A percentile compares a stretch with the other conserved stretches of the same genome.
Evolutionary conservation across 2,329 filamentous ascomycete species (phyloP).

Genomic region (Colletotrichum sp.): DNA sequence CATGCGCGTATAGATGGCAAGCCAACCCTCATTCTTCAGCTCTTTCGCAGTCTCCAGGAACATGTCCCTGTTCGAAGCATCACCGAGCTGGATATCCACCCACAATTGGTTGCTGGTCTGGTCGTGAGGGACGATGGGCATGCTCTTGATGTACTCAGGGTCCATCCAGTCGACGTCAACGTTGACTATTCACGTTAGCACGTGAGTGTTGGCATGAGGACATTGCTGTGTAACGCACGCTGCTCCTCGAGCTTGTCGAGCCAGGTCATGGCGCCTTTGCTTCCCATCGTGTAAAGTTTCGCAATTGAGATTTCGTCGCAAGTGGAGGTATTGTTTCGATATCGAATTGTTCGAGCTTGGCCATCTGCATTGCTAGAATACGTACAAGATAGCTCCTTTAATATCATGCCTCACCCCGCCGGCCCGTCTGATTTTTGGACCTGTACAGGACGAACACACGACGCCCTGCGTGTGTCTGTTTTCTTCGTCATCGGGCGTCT

Average conservation of each 20-base stretch:
- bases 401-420: not conserved
- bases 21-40: conserved; percentile 49
- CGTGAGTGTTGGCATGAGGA: not conserved
- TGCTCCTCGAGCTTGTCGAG: conserved; percentile 48
- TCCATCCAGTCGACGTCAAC: conserved; percentile 60
- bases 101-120: conserved; percentile 56
- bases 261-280: conserved; percentile 36
- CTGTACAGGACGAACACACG: not conserved
- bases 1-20: conserved; percentile 52
- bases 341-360: not conserved
- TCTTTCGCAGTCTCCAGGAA: conserved; percentile 46
- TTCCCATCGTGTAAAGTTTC: conserved; percentile 33
- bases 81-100: conserved; percentile 50
- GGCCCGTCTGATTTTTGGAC: not conserved
- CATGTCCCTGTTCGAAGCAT: conserved; percentile 46
- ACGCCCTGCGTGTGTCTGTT: conserved; percentile 13
- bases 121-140: conserved; percentile 49
- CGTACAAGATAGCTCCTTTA: not conserved
- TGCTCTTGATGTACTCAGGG: conserved; percentile 48
- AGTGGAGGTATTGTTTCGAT: not conserved
- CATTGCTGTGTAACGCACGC: conserved; percentile 27
- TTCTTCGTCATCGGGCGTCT: not conserved
- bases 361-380: not conserved
- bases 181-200: conserved; percentile 39
- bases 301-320: not conserved